Conservation (phyloP, 148 eudicot genomes). For the Camellia lanceoleosa region DNA sequence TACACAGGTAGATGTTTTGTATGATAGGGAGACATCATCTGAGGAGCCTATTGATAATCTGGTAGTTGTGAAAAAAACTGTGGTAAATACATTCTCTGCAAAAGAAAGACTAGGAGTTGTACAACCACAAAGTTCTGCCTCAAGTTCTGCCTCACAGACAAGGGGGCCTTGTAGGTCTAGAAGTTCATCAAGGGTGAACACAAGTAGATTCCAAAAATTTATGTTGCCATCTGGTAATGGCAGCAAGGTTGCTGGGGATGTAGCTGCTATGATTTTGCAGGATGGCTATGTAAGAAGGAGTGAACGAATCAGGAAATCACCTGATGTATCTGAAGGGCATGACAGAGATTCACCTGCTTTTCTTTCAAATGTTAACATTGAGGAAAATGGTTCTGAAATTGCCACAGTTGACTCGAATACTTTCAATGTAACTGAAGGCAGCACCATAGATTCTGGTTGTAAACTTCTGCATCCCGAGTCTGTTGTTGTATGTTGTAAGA, state of each 20-base stretch:
- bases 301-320: slow-evolving; percentile 57
- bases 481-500: slow-evolving; percentile 35
- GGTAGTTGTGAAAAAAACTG: slow-evolving; percentile 20
- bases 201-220: slow-evolving; percentile 36
- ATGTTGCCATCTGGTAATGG: slow-evolving; percentile 31
- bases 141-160: slow-evolving; percentile 31
- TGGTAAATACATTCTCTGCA: slow-evolving; percentile 33
- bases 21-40: slow-evolving; percentile 28
- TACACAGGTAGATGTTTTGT: slow-evolving; percentile 38
- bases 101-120: slow-evolving; percentile 42
- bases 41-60: slow-evolving; percentile 42
- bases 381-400: slow-evolving; percentile 61
- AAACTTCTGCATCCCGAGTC: slow-evolving; percentile 42
- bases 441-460: slow-evolving; percentile 51
- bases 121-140: slow-evolving; percentile 37
- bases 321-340: slow-evolving; percentile 39
- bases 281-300: slow-evolving; percentile 57
- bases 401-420: slow-evolving; percentile 60
- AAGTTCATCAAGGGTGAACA: slow-evolving; percentile 48
- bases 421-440: slow-evolving; percentile 54
- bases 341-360: slow-evolving; percentile 44
- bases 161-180: slow-evolving; percentile 46
- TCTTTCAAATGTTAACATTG: slow-evolving; percentile 53
- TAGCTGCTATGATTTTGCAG: slow-evolving; percentile 36
- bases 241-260: slow-evolving; percentile 29